A percentile compares a stretch with the other conserved stretches of the same genome.
phyloP scores from a whole-genome alignment of 176 grass and related monocot genomes.

The Cenchrus americanus region DNA sequence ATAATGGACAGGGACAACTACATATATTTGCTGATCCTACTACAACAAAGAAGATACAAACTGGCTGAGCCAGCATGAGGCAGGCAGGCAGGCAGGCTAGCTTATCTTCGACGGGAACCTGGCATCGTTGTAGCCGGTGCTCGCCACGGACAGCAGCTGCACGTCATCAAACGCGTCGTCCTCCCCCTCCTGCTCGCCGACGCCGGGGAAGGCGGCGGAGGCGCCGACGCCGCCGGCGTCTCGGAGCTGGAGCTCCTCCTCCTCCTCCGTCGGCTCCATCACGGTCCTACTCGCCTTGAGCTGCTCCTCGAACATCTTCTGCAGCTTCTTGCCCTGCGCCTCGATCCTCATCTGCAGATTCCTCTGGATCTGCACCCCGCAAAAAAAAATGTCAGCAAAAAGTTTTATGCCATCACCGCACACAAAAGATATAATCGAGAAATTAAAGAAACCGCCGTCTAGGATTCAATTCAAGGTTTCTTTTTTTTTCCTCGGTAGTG shows the following conservation, averaged over 20 bases:
- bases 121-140: slow-evolving; percentile 7
- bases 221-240: background rate
- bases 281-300: slow-evolving; percentile 54
- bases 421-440: background rate
- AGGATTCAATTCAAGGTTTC: background rate
- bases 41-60: background rate
- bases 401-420: background rate
- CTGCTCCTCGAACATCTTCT: slow-evolving; percentile 87
- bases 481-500: background rate
- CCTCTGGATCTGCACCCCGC: slow-evolving; percentile 62
- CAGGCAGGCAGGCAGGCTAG: slow-evolving; percentile 34
- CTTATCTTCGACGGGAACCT: slow-evolving; percentile 59
- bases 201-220: background rate
- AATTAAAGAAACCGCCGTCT: background rate
- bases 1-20: too few species aligned
- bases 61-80: background rate
- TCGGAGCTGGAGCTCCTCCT: slow-evolving; percentile 8
- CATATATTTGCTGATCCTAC: too few species aligned
- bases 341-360: slow-evolving; percentile 85
- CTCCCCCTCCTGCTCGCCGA: background rate
- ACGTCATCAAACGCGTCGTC: slow-evolving; percentile 44
- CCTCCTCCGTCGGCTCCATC: slow-evolving; percentile 29
- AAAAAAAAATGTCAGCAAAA: background rate
- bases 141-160: slow-evolving; percentile 25
- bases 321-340: slow-evolving; percentile 75